Percentiles rank a stretch among this genome's conserved stretches.
These are phyloP conservation scores for Scleroderma citrinum DNA, from an alignment of 768 basidiomycete species.

Conservation along the genomic window DNA sequence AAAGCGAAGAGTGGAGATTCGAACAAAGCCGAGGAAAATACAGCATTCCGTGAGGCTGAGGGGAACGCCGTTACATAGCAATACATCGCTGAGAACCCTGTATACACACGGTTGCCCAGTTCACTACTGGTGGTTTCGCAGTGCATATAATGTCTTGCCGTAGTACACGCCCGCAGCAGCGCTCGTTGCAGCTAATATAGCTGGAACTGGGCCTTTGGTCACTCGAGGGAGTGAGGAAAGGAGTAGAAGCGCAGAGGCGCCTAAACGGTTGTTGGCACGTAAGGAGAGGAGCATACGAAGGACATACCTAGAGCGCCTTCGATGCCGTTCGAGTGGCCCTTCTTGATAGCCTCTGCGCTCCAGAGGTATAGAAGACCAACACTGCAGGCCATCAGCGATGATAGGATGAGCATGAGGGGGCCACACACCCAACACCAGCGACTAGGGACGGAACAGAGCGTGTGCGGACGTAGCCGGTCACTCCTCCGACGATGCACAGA, in stretches of 20 bases:
- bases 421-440: conserved; percentile 68
- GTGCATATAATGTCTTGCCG: conserved; percentile 47
- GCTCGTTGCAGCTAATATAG: conserved; percentile 55
- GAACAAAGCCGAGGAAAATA: background rate
- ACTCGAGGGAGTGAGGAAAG: conserved; percentile 70
- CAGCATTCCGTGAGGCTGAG: background rate
- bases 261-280: conserved; percentile 29
- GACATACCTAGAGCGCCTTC: conserved; percentile 72
- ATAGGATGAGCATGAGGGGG: background rate
- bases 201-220: conserved; percentile 70
- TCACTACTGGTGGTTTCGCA: conserved; percentile 16
- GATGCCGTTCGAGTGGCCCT: conserved; percentile 65
- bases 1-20: background rate
- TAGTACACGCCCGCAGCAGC: conserved; percentile 62
- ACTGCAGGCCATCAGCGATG: conserved; percentile 28
- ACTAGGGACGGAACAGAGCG: conserved; percentile 78
- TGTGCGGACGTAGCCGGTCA: conserved; percentile 65
- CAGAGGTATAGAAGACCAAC: conserved; percentile 77
- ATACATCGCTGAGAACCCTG: background rate
- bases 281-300: background rate
- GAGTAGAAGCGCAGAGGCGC: conserved; percentile 70
- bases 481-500: conserved; percentile 71
- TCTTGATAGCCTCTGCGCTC: conserved; percentile 72
- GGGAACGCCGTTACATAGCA: background rate
- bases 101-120: background rate